These are phyloP conservation scores for Tetracentron sinense DNA, from an alignment of 164 flowering plant genomes.

Conservation along the genomic window DNA sequence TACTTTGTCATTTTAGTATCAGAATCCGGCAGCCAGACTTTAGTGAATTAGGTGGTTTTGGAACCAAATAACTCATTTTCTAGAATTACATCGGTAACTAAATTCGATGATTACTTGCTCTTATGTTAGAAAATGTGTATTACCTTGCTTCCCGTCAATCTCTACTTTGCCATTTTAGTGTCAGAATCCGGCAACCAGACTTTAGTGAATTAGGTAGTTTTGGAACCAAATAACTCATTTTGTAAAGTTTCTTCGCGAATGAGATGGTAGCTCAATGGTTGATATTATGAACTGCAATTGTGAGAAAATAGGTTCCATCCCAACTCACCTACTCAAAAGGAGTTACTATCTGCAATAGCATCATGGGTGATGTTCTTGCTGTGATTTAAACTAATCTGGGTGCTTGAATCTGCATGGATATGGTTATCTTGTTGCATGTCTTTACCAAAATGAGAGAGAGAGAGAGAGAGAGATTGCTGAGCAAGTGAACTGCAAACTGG, in stretches of 20 bases:
- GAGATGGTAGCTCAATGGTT: background rate
- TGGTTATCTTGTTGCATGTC: too few species aligned
- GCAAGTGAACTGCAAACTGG: background rate
- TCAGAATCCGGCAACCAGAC: background rate
- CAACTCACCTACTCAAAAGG: background rate
- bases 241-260: background rate
- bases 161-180: background rate
- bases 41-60: background rate
- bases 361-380: background rate
- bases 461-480: background rate
- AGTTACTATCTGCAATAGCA: background rate
- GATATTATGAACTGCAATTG: background rate
- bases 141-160: background rate
- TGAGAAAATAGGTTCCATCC: too few species aligned
- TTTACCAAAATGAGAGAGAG: too few species aligned
- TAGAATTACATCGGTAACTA: background rate
- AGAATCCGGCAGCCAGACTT: background rate
- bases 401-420: too few species aligned
- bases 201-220: background rate
- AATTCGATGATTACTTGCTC: constrained; percentile 1
- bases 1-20: background rate
- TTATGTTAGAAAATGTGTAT: too few species aligned
- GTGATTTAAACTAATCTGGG: background rate
- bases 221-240: too few species aligned
- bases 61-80: background rate